phyloP scores from a whole-genome alignment of 345 rosid genomes.

The Cardamine resedifolia region DNA sequence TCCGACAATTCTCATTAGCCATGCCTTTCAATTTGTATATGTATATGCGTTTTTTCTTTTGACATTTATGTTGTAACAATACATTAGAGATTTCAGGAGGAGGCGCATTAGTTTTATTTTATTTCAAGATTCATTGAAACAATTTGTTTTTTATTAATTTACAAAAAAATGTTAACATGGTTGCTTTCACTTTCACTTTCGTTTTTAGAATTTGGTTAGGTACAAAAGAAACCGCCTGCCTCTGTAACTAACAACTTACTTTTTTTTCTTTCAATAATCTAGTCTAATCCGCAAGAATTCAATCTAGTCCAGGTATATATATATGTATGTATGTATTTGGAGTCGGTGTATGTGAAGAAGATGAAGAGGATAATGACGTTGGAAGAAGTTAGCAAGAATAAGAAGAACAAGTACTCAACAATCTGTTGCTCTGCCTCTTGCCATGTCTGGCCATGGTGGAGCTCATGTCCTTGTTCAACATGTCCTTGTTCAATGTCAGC shows the following conservation, averaged over 20 bases:
- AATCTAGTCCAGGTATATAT: no score
- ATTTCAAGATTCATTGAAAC: neutral
- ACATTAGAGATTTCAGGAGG: neutral
- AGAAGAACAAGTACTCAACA: neutral
- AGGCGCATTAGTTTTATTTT: neutral
- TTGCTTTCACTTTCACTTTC: neutral
- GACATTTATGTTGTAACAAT: conserved; percentile 23
- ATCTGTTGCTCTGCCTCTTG: no score
- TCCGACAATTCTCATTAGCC: conserved; percentile 52
- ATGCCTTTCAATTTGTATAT: neutral
- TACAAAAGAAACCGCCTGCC: neutral
- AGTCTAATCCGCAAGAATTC: no score
- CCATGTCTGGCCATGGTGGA: no score
- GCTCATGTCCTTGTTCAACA: no score
- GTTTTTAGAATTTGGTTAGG: neutral
- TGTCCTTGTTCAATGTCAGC: no score
- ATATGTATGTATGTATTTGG: no score
- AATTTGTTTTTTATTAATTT: no score
- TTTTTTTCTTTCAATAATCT: no score
- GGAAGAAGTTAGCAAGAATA: neutral
- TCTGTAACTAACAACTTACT: neutral
- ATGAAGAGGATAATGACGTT: neutral
- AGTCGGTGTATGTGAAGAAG: neutral
- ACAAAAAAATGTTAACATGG: no score
- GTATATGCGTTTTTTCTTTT: neutral